Percentiles rank a stretch among this genome's conserved stretches.
Conservation (phyloP, 176 grass and related monocot species). For the Oropetium thomaeum region DNA sequence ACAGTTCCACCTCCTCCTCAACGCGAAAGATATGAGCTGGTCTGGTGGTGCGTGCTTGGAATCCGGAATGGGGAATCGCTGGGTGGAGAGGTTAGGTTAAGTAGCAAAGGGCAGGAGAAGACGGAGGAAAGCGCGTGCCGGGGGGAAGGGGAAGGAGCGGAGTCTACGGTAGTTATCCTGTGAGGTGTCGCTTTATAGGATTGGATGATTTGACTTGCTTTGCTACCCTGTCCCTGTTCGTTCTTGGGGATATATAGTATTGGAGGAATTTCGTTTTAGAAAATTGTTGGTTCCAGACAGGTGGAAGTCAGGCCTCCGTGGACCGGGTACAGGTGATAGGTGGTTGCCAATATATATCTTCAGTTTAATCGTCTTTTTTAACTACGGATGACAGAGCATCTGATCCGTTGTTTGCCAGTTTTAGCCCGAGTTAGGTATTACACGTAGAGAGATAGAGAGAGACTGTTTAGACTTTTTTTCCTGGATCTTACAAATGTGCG, state of each 20-base stretch:
- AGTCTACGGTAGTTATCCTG: slow-evolving; percentile 45
- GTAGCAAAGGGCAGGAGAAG: background rate
- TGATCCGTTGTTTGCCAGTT: background rate
- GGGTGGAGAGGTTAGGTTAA: slow-evolving; percentile 37
- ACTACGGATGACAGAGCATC: background rate
- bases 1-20: background rate
- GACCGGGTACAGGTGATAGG: slow-evolving; percentile 24
- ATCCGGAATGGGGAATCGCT: slow-evolving; percentile 9
- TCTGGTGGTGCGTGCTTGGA: slow-evolving; percentile 2
- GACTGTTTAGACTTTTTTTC: background rate
- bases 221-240: background rate
- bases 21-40: background rate
- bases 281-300: slow-evolving; percentile 3
- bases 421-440: background rate
- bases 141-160: background rate
- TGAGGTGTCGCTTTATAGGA: slow-evolving; percentile 43
- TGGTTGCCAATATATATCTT: slow-evolving; percentile 17
- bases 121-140: slow-evolving; percentile 26
- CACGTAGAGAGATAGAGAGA: background rate
- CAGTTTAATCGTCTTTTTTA: background rate
- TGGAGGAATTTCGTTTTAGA: background rate
- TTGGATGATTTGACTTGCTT: slow-evolving; percentile 34
- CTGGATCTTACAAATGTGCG: background rate
- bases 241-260: background rate
- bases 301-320: background rate